A percentile compares a stretch with the other conserved stretches of the same genome.
Evolutionary conservation across 306 rosid genomes (phyloP).

Genomic region (Dryas drummondii): DNA sequence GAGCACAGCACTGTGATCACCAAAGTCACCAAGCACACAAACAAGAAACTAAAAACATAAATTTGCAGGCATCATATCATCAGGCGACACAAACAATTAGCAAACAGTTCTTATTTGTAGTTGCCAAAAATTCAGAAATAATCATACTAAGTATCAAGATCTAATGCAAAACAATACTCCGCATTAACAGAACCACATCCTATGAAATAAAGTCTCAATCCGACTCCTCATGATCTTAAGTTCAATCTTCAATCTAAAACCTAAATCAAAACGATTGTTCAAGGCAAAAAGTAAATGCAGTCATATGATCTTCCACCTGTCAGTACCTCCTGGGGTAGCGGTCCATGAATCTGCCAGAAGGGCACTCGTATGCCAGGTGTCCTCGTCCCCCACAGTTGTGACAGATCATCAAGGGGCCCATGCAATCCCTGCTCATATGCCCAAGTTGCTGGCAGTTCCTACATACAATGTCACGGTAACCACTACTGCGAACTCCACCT

Average conservation of each 20-base stretch:
- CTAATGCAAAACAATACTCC: not conserved
- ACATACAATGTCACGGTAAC: constrained; percentile 73
- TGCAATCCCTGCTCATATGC: constrained; percentile 96
- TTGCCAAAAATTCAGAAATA: not conserved
- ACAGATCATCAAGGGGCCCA: constrained; percentile 94
- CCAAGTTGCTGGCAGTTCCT: constrained; percentile 93
- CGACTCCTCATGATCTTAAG: constrained; percentile 26
- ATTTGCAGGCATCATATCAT: not conserved
- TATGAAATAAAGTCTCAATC: constrained; percentile 24
- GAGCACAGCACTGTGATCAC: not conserved
- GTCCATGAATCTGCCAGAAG: constrained; percentile 90
- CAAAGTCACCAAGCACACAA: not conserved
- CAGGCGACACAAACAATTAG: not conserved
- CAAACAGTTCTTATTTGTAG: constrained; percentile 1
- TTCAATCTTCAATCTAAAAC: constrained; percentile 17
- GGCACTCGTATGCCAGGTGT: constrained; percentile 94
- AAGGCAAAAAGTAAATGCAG: constrained; percentile 7
- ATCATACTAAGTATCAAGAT: not conserved
- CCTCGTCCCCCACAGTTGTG: constrained; percentile 99
- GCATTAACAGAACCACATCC: constrained; percentile 4
- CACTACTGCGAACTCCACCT: constrained; percentile 34
- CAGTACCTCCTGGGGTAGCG: constrained; percentile 91
- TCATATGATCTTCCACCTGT: constrained; percentile 26
- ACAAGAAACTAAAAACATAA: not conserved
- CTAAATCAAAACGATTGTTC: constrained; percentile 15